These are phyloP conservation scores for Nicotiana tabacum DNA, from an alignment of 257 asterid species.

Conservation along the genomic window DNA sequence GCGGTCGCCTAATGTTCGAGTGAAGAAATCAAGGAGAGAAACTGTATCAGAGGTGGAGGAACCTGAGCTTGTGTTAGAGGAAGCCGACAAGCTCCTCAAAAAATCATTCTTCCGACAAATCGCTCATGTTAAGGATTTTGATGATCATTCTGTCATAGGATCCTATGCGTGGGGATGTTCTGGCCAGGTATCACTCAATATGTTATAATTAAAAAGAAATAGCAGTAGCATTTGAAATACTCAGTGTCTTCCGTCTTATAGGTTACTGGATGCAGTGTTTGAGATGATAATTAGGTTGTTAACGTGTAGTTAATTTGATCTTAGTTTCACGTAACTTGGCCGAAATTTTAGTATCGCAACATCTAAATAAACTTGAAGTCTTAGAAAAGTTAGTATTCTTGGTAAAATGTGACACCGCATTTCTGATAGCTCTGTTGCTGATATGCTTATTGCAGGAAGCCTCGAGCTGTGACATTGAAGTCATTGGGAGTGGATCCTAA, in stretches of 20 bases:
- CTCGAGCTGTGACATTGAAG: conserved; percentile 15
- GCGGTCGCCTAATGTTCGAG: conserved; percentile 21
- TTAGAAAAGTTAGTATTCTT: too few relatives aligned
- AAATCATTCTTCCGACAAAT: conserved; percentile 30
- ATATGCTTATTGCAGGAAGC: conserved; percentile 9
- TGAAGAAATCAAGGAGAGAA: conserved; percentile 29
- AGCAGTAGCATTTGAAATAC: background rate
- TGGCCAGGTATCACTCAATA: background rate
- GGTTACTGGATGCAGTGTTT: too few relatives aligned
- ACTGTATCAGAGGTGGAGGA: conserved; percentile 28
- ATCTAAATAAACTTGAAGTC: too few relatives aligned
- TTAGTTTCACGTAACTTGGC: too few relatives aligned
- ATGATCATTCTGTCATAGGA: conserved; percentile 17
- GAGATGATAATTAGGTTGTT: too few relatives aligned
- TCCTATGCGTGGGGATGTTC: conserved; percentile 17
- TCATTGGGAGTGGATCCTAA: conserved; percentile 25
- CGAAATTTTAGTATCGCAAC: too few relatives aligned
- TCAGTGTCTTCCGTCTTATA: too few relatives aligned
- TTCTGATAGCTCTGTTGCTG: too few relatives aligned
- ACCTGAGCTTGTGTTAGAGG: conserved; percentile 28
- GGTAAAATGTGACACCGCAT: too few relatives aligned
- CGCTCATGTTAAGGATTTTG: conserved; percentile 29
- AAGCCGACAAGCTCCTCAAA: conserved; percentile 17
- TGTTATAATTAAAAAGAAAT: too few relatives aligned
- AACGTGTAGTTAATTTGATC: too few relatives aligned